These are phyloP conservation scores for Ophiognomonia clavigignenti-juglandacearum DNA, from an alignment of 2,329 filamentous ascomycete species.

Conservation along the genomic window DNA sequence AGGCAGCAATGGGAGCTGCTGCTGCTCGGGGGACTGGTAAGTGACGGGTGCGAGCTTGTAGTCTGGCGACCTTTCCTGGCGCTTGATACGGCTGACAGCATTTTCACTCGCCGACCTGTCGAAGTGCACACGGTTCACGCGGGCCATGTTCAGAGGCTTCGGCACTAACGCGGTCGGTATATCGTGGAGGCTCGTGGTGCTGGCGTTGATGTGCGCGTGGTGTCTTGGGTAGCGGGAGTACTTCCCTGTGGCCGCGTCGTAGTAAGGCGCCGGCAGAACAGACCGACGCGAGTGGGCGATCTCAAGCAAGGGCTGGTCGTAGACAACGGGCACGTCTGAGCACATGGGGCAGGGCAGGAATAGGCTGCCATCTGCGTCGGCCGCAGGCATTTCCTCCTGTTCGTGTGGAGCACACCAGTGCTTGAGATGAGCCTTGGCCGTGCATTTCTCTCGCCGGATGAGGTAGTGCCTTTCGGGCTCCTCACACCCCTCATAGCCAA, in stretches of 20 bases:
- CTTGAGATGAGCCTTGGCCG: conserved; percentile 14
- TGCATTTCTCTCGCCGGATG: conserved; percentile 16
- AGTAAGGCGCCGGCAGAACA: conserved; percentile 15
- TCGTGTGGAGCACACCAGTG: conserved; percentile 15
- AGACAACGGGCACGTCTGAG: conserved; percentile 12
- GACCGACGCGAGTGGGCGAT: conserved; percentile 15
- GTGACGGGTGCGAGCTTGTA: conserved; percentile 10
- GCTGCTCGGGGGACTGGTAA: background rate
- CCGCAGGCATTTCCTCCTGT: conserved; percentile 11
- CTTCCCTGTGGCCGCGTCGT: conserved; percentile 12
- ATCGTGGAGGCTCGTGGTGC: background rate
- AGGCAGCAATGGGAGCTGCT: conserved; percentile 2
- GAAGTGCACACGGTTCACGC: conserved; percentile 7
- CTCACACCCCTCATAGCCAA: conserved; percentile 15
- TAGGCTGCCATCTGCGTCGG: conserved; percentile 4
- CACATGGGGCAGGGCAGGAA: conserved; percentile 14
- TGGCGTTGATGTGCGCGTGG: background rate
- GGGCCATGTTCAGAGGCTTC: conserved; percentile 6
- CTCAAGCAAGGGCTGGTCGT: conserved; percentile 16
- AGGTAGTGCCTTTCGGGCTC: conserved; percentile 17
- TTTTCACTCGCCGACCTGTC: conserved; percentile 13
- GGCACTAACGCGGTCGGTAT: conserved; percentile 5
- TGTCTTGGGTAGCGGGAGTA: conserved; percentile 12
- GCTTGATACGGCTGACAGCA: conserved; percentile 3
- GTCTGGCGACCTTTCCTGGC: background rate